Evolutionary conservation across 2,329 filamentous ascomycete species (phyloP).

Genomic region (Fusarium sulawesiense): DNA sequence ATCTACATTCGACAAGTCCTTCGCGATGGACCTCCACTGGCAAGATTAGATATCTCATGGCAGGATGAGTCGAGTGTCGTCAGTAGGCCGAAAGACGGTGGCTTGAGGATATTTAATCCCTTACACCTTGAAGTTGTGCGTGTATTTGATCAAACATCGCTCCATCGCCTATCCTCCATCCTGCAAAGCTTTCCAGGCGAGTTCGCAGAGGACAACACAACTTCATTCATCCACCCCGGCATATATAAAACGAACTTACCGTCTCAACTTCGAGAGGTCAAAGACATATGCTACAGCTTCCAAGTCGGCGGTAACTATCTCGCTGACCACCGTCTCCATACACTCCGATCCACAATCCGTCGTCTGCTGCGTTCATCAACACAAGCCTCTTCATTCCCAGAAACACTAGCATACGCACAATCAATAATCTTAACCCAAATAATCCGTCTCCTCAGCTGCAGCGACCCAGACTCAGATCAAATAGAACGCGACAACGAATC

Average conservation of each 20-base stretch:
- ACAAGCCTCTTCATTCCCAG: background rate
- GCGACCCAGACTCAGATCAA: background rate
- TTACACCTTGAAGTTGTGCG: background rate
- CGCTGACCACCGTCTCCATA: background rate
- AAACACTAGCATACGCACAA: conserved; percentile 3
- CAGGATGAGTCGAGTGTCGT: accelerated
- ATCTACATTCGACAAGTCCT: conserved; percentile 4
- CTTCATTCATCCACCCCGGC: background rate
- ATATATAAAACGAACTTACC: background rate
- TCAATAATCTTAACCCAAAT: background rate
- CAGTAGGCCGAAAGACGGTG: no score
- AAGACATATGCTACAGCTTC: background rate
- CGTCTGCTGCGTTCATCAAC: background rate
- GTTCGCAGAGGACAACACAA: background rate
- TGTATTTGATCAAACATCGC: background rate
- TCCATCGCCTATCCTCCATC: background rate
- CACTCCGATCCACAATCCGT: background rate
- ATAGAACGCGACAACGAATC: conserved; percentile 2
- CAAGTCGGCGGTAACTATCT: background rate
- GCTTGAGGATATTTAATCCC: background rate
- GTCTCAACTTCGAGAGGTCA: no score
- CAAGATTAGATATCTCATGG: background rate
- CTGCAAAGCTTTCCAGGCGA: background rate
- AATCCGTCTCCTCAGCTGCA: background rate
- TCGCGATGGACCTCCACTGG: background rate